phyloP scores from a whole-genome alignment of 371 early-diverging fungal genomes.

The Rhizopus stolonifer region DNA sequence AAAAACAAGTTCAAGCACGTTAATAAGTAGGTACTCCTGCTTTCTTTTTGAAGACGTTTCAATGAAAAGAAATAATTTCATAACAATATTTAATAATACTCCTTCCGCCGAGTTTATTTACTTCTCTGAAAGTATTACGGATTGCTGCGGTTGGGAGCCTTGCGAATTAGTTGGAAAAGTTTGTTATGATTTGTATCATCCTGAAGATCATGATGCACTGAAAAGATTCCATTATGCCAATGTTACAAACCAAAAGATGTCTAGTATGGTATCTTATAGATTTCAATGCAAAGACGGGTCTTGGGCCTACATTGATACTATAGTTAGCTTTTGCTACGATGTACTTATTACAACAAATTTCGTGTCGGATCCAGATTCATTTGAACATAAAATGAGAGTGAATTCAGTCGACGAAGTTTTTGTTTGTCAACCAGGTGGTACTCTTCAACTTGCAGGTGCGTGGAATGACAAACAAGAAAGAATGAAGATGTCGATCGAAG shows the following conservation, averaged over 20 bases:
- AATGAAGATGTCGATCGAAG: constrained; percentile 1
- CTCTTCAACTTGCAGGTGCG: constrained; percentile 30
- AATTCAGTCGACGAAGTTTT: constrained; percentile 38
- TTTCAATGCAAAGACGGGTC: constrained; percentile 28
- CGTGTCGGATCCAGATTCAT: constrained; percentile 21
- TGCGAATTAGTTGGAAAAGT: constrained; percentile 50
- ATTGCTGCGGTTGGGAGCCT: constrained; percentile 52
- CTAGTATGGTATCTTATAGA: constrained; percentile 37
- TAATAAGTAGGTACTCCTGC: too few species aligned
- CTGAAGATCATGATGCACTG: constrained; percentile 36
- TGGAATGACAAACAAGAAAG: constrained; percentile 31
- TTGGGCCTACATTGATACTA: constrained; percentile 31
- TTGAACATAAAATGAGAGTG: constrained; percentile 34
- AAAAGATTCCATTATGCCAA: constrained; percentile 42
- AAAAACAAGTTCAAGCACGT: too few species aligned
- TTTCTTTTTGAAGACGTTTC: too few species aligned
- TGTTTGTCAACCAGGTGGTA: constrained; percentile 25
- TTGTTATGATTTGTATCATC: constrained; percentile 47
- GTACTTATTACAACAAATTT: constrained; percentile 29
- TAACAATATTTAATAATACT: constrained; percentile 58
- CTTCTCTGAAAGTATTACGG: constrained; percentile 49
- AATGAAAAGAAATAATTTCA: constrained; percentile 40
- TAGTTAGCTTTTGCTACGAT: constrained; percentile 45
- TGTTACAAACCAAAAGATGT: constrained; percentile 51
- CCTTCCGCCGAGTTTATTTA: constrained; percentile 42